Evolutionary conservation across 1,139 yeast species (phyloP), one percentile per base, ranked within the genome.

Genomic region (Nakaseomyces uthaithaninus): DNA sequence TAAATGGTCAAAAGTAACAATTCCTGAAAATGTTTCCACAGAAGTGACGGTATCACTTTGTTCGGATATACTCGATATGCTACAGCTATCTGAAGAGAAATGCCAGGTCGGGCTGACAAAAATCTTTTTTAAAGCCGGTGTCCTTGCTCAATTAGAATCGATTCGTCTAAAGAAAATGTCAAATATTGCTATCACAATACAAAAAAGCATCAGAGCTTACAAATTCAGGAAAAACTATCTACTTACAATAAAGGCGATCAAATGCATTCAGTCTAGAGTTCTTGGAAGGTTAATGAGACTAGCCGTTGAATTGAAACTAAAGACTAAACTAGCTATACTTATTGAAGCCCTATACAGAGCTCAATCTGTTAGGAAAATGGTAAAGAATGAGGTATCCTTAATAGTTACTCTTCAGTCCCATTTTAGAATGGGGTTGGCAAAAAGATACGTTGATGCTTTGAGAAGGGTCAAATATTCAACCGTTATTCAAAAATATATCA

Each of bases 51-150:
- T 86, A 11, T 74, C 66, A 4, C 69, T 85, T 43, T 85, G 96
- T 59, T 69, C 76, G 55, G 72, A 72, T 40, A 85, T 91, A 47
- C 19, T 38, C 3, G 68, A 91, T 56, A 67, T 70, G 38, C 67
- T 70, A 25, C 75, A 84, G 38, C 78, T 86, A 37, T 73, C 77
- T 24, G 83, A 81, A 53, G 63, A 62, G 38, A 84, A 83, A 57
- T 91, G 82, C 59, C 97, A 91, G 64, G 72, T 86, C 49, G 93
- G 93, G 66, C 75, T 80, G 55, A 84, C 96, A 28, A 93, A 91
- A 63, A 87, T 91, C 38, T 93, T 93, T 66, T 93, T 93, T 71
- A 87, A 91, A 61, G 94, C 97, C 27, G 98, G 98, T 57, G 87
- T 91, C 72, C 72, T 93, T 58, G 99, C 98, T 14, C 82, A 81